phyloP scores from a whole-genome alignment of 441 rosid genomes.

The Daphne laureola region DNA sequence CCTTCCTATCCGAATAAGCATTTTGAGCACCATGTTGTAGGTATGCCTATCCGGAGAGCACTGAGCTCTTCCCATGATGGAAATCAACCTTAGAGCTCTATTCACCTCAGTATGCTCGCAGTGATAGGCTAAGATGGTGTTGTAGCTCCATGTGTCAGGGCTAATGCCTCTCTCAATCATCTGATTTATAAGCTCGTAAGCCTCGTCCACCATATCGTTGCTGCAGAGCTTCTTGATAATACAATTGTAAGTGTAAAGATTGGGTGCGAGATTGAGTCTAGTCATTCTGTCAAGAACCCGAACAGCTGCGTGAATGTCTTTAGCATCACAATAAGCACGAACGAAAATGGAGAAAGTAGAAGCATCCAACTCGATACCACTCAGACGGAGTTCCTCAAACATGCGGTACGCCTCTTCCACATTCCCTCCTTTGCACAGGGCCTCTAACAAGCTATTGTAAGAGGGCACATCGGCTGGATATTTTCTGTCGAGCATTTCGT shows the following conservation, averaged over 20 bases:
- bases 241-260: conserved; percentile 75
- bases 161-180: conserved; percentile 43
- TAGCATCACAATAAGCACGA: conserved; percentile 53
- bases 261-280: conserved; percentile 54
- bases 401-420: conserved; percentile 57
- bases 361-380: conserved; percentile 56
- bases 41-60: conserved; percentile 64
- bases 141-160: conserved; percentile 86
- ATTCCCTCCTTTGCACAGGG: conserved; percentile 60
- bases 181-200: conserved; percentile 58
- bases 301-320: conserved; percentile 55
- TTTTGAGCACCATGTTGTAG: conserved; percentile 76
- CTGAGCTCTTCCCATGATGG: conserved; percentile 51
- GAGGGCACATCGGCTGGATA: conserved; percentile 51
- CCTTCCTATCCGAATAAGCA: conserved; percentile 65
- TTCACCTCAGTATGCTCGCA: conserved; percentile 79
- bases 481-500: conserved; percentile 53
- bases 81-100: conserved; percentile 49
- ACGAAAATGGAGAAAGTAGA: conserved; percentile 61
- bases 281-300: conserved; percentile 73
- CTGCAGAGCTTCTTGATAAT: conserved; percentile 67
- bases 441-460: conserved; percentile 63
- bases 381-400: conserved; percentile 45
- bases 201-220: conserved; percentile 61
- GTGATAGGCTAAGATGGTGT: conserved; percentile 64